Evolutionary conservation across 164 flowering plant species (phyloP), one percentile per base, ranked within the genome.

Genomic region (Macadamia integrifolia): DNA sequence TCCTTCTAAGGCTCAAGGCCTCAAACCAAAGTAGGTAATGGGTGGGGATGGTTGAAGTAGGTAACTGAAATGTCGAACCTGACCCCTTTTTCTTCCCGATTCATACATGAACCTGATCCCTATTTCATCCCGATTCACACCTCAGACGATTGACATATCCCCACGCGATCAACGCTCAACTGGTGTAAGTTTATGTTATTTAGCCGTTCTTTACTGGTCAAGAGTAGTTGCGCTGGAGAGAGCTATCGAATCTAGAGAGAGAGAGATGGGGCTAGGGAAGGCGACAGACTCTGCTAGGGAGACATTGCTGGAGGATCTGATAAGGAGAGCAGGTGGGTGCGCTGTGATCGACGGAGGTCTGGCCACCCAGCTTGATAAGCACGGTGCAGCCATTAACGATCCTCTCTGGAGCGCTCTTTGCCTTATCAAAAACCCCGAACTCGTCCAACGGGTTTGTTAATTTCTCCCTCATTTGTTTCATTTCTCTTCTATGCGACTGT

Each of bases 341-440:
- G 96, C 90, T 4, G 84, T 93, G 44, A 65, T 88, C 31, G 98
- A 93, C 71, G 98, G 98, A n/a, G 97, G 98, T 0, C 80, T 93
- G 67, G 96, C 95, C 15, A 91, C 98, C 29, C 90, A 88, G 79
- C 85, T 93, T 3, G 97, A 93, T 79, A 75, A 17, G 6, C 89
- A 88, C 32, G 97, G 98, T 28, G 98, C 93, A 57, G 30, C 73
- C 77, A 81, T 93, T 56, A 85, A 87, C 65, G 96, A 91, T 64
- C 90, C 93, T 67, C 85, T 93, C 1, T 93, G 97, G 93, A 90
- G 98, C 74, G 98, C 98, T 30, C 71, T 83, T 50, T 93, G 86
- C 68, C 72, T 91, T 67, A 86, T 89, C 80, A 85, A 83, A 72
- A 71, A 80, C 7, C 94, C 94, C 23, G 68, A 87, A 31, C 92